A percentile compares a stretch with the other conserved stretches of the same genome.
Evolutionary conservation across 2,329 filamentous ascomycete genomes (phyloP).

Genomic region (Nannizziopsis arthrosporioides): DNA sequence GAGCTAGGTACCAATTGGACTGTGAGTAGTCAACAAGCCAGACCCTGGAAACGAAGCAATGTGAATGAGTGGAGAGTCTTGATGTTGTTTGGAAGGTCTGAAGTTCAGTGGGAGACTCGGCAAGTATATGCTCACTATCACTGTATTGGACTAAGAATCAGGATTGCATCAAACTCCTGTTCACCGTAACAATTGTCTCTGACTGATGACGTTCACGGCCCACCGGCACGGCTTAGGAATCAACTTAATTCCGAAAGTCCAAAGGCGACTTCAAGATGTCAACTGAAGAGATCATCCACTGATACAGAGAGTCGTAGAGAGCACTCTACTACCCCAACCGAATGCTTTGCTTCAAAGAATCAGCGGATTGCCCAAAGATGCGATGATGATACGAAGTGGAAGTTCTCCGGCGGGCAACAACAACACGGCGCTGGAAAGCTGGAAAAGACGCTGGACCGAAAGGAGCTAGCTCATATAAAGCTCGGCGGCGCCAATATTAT

Average conservation of each 20-base stretch:
- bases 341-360: not conserved
- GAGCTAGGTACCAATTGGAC: not conserved
- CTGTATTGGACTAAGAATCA: not conserved
- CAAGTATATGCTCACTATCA: conserved; percentile 6
- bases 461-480: not conserved
- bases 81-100: not conserved
- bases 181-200: not conserved
- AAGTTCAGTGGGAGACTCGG: not conserved
- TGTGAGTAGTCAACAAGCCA: conserved; percentile 3
- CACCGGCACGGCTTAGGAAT: not conserved
- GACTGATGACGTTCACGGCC: conserved; percentile 3
- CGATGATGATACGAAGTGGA: not conserved
- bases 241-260: not conserved
- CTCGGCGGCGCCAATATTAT: not conserved
- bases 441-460: not conserved
- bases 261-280: not conserved
- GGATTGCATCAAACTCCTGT: not conserved
- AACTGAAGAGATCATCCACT: not conserved
- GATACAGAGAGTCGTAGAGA: not conserved
- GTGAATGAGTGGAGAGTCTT: not conserved
- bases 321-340: not conserved
- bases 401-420: not conserved
- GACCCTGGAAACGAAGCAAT: not conserved
- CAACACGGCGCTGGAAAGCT: not conserved
- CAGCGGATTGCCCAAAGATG: not conserved